These are phyloP conservation scores for Termitomyces sp. DNA, from an alignment of 1,284 basidiomycete genomes.

Conservation along the genomic window DNA sequence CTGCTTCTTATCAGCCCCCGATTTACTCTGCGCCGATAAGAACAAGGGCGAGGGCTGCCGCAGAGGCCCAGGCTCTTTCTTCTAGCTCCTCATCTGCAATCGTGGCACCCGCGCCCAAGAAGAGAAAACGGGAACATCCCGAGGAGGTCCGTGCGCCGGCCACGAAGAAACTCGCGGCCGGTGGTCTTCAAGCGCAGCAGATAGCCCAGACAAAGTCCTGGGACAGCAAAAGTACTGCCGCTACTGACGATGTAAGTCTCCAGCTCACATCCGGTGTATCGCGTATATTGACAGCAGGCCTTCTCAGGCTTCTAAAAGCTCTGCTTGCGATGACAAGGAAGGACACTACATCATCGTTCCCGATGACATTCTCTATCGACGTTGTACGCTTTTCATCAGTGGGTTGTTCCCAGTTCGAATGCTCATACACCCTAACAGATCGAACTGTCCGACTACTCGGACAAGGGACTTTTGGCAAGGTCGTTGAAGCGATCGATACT, in stretches of 20 bases:
- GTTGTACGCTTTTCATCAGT: slow-evolving; percentile 53
- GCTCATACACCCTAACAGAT: slow-evolving; percentile 48
- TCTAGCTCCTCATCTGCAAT: slow-evolving; percentile 58
- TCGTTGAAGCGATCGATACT: slow-evolving; percentile 89
- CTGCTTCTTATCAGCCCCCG: slow-evolving; percentile 74
- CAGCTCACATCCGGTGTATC: not conserved
- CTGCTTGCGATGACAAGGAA: slow-evolving; percentile 87
- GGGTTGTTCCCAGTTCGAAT: slow-evolving; percentile 11
- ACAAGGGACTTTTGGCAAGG: slow-evolving; percentile 99
- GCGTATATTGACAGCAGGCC: slow-evolving; percentile 24
- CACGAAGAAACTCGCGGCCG: slow-evolving; percentile 52
- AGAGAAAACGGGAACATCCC: slow-evolving; percentile 67
- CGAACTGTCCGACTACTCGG: slow-evolving; percentile 88
- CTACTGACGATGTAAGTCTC: slow-evolving; percentile 57
- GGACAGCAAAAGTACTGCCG: slow-evolving; percentile 55
- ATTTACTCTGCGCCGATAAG: slow-evolving; percentile 67
- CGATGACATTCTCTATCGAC: slow-evolving; percentile 80
- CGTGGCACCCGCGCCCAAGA: slow-evolving; percentile 65
- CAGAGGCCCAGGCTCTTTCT: slow-evolving; percentile 71
- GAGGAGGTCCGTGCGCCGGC: slow-evolving; percentile 63
- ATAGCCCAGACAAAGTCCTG: slow-evolving; percentile 52
- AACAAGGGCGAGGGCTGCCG: slow-evolving; percentile 75
- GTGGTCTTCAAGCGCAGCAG: slow-evolving; percentile 43
- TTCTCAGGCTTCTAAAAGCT: slow-evolving; percentile 52
- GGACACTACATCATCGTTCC: slow-evolving; percentile 91